Evolutionary conservation across 352 stramenopile genomes (phyloP).

Genomic region (Globisporangium mamillatum): DNA sequence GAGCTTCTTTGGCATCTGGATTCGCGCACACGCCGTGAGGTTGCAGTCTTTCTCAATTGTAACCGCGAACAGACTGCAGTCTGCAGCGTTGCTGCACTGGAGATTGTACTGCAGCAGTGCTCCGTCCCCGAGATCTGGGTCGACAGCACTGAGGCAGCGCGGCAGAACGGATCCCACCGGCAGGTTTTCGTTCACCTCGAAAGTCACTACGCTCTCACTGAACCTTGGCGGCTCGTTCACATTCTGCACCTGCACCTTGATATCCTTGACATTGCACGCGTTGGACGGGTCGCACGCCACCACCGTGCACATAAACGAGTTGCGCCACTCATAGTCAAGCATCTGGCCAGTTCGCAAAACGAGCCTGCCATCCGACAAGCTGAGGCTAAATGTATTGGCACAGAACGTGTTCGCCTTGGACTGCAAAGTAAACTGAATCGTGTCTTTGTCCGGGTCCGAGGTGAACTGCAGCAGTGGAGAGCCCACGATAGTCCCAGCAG

Average conservation of each 20-base stretch:
- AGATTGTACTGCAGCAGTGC: slow-evolving; percentile 38
- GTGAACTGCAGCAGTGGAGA: slow-evolving; percentile 24
- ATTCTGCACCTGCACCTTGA: slow-evolving; percentile 40
- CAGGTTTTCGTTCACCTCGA: slow-evolving; percentile 42
- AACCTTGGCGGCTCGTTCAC: slow-evolving; percentile 56
- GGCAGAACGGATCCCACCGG: slow-evolving; percentile 10
- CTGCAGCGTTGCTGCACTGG: slow-evolving; percentile 24
- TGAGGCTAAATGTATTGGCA: slow-evolving; percentile 45
- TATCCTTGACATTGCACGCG: slow-evolving; percentile 45
- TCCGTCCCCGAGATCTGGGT: slow-evolving; percentile 44
- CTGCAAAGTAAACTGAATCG: slow-evolving; percentile 45
- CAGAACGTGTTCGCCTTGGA: slow-evolving; percentile 50
- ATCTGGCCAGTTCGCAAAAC: slow-evolving; percentile 23
- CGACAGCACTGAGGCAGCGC: slow-evolving; percentile 37
- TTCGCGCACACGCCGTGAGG: slow-evolving; percentile 31
- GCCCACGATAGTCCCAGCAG: slow-evolving; percentile 24
- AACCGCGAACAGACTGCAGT: slow-evolving; percentile 40
- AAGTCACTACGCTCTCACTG: slow-evolving; percentile 22
- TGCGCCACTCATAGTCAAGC: slow-evolving; percentile 42
- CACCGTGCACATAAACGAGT: slow-evolving; percentile 43
- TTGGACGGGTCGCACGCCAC: slow-evolving; percentile 46
- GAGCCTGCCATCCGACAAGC: slow-evolving; percentile 24
- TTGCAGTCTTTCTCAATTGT: slow-evolving; percentile 36
- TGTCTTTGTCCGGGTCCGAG: slow-evolving; percentile 40
- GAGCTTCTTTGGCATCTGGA: slow-evolving; percentile 33